Percentiles rank a stretch among this genome's conserved stretches.
Conservation (phyloP, 495 filamentous ascomycete genomes). For the Neurospora discreta region DNA sequence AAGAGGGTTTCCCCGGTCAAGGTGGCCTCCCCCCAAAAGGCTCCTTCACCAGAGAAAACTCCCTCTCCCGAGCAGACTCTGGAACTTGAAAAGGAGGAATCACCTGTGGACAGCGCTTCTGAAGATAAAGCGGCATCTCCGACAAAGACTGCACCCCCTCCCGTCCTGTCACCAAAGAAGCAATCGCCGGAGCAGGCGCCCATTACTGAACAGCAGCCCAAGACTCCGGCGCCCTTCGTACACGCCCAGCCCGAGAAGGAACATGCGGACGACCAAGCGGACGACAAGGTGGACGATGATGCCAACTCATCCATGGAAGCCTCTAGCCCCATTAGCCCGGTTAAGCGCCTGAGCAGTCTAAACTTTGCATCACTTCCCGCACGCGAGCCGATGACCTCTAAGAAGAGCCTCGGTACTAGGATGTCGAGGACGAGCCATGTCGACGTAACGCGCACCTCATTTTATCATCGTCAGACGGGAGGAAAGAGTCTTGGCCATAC, state of each 20-base stretch:
- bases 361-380: constrained; percentile 87
- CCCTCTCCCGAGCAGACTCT: background rate
- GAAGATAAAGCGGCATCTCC: background rate
- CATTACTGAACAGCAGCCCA: background rate
- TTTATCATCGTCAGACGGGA: constrained; percentile 52
- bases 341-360: constrained; percentile 81
- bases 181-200: background rate
- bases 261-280: constrained; percentile 23
- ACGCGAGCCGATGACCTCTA: constrained; percentile 72
- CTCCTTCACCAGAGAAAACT: background rate
- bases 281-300: constrained; percentile 37
- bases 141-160: background rate
- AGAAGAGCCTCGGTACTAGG: constrained; percentile 58
- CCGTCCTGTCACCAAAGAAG: background rate
- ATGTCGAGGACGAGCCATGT: constrained; percentile 69
- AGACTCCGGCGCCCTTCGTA: constrained; percentile 1
- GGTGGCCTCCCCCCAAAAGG: constrained; percentile 18
- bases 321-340: constrained; percentile 38
- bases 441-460: constrained; percentile 54
- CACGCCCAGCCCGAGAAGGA: background rate
- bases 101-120: constrained; percentile 1
- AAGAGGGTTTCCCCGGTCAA: constrained; percentile 5
- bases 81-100: background rate
- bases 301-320: constrained; percentile 38
- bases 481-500: constrained; percentile 45